phyloP scores from a whole-genome alignment of 495 filamentous ascomycete genomes.

The Penicillium cataractarum region DNA sequence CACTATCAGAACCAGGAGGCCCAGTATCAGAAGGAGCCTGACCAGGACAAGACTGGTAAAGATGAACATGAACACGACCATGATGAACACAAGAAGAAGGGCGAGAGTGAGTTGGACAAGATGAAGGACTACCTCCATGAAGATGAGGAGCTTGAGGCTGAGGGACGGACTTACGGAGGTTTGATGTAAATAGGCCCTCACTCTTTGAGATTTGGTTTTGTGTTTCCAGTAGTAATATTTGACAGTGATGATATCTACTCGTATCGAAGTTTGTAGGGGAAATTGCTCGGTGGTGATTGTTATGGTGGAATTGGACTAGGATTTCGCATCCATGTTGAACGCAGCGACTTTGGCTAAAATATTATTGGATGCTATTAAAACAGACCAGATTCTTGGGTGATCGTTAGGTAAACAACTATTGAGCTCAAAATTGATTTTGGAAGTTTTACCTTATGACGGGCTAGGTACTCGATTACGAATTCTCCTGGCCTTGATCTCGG shows the following conservation, averaged over 20 bases:
- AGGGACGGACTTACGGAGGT: slow-evolving; percentile 12
- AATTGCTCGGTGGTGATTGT: neutral
- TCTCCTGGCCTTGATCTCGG: too few species aligned
- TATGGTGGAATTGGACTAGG: neutral
- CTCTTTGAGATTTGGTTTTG: neutral
- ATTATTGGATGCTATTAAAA: neutral
- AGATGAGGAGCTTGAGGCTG: slow-evolving; percentile 17
- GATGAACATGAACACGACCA: slow-evolving; percentile 1
- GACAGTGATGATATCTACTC: slow-evolving; percentile 1
- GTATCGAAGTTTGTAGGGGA: neutral
- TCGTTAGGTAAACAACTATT: neutral
- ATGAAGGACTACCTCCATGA: slow-evolving; percentile 18
- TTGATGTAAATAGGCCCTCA: slow-evolving; percentile 14
- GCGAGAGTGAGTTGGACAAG: slow-evolving; percentile 17
- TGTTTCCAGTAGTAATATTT: neutral
- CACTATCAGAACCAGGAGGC: slow-evolving; percentile 12
- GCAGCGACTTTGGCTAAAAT: neutral
- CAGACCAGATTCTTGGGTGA: neutral
- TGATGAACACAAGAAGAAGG: slow-evolving; percentile 2
- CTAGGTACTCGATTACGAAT: too few species aligned
- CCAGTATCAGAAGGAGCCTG: slow-evolving; percentile 2
- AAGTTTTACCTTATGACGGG: too few species aligned
- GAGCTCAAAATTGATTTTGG: neutral
- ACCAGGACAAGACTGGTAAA: neutral
- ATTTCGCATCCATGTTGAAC: neutral